Evolutionary conservation across 148 eudicot species (phyloP).

Genomic region (Salicornia ramosissima): DNA sequence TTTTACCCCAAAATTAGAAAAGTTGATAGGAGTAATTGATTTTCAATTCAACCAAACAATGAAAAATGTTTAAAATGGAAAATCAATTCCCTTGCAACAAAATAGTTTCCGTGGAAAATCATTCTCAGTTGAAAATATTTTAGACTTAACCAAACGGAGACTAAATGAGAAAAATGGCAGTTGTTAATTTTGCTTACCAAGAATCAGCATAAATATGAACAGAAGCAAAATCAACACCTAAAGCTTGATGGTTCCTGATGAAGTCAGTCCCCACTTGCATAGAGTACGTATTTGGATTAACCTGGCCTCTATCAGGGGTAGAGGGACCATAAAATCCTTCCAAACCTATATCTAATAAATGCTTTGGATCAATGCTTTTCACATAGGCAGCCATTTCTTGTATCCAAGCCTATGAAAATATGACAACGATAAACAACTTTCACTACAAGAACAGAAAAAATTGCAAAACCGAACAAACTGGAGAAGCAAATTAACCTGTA

Average conservation of each 20-base stretch:
- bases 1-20: too few species aligned
- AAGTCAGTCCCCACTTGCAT: conserved; percentile 84
- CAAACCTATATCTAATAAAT: conserved; percentile 66
- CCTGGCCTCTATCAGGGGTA: conserved; percentile 46
- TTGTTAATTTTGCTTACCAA: conserved; percentile 43
- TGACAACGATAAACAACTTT: not conserved
- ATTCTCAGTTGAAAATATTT: too few species aligned
- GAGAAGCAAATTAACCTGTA: conserved; percentile 46
- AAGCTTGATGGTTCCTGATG: conserved; percentile 67
- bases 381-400: conserved; percentile 82
- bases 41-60: too few species aligned
- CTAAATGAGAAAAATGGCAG: not conserved
- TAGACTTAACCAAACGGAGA: too few species aligned
- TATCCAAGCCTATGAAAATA: conserved; percentile 61
- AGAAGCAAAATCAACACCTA: conserved; percentile 88
- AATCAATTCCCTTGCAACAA: too few species aligned
- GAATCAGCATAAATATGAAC: conserved; percentile 77
- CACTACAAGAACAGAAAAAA: not conserved
- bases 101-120: too few species aligned
- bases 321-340: conserved; percentile 93
- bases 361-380: conserved; percentile 76
- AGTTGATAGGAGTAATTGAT: too few species aligned
- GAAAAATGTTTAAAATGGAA: too few species aligned
- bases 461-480: not conserved
- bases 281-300: conserved; percentile 58